A percentile compares a stretch with the other conserved stretches of the same genome.
Conservation (phyloP, 257 asterid genomes). For the Leonotis leonurus region DNA sequence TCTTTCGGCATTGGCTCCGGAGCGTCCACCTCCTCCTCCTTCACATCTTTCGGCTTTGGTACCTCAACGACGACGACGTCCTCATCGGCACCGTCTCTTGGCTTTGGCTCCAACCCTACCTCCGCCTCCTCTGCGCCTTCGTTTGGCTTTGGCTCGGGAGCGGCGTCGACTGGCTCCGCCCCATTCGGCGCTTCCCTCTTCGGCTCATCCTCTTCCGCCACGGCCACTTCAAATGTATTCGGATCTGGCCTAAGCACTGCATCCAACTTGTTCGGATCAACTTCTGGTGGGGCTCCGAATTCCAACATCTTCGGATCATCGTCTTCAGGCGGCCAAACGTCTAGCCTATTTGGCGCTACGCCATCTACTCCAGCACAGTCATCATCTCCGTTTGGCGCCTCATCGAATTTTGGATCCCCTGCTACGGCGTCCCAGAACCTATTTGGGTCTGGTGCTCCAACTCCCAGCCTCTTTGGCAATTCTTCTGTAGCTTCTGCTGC, state of each 20-base stretch:
- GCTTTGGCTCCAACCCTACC: constrained; percentile 33
- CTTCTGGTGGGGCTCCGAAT: constrained; percentile 25
- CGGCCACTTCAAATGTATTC: constrained; percentile 13
- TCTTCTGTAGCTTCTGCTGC: constrained; percentile 31
- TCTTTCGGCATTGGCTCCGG: constrained; percentile 35
- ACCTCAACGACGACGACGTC: constrained; percentile 18
- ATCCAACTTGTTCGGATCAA: background rate
- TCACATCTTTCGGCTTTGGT: constrained; percentile 14
- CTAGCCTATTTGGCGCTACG: constrained; percentile 24
- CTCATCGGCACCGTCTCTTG: constrained; percentile 20
- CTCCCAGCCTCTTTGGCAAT: constrained; percentile 30
- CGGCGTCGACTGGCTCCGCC: constrained; percentile 23
- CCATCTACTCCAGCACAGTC: constrained; percentile 24
- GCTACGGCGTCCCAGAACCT: constrained; percentile 30
- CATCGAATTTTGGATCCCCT: constrained; percentile 33
- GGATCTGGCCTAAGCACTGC: background rate
- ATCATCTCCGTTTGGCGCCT: constrained; percentile 32
- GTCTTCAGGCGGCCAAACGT: constrained; percentile 18
- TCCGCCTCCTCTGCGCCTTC: constrained; percentile 34
- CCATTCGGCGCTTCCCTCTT: constrained; percentile 21
- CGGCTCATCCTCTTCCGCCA: constrained; percentile 16
- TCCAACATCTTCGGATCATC: constrained; percentile 27
- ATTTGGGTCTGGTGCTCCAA: constrained; percentile 35
- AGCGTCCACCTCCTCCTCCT: constrained; percentile 18
- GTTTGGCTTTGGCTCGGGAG: constrained; percentile 31